A percentile compares a stretch with the other conserved stretches of the same genome.
These are phyloP conservation scores for Myrmaecium sp. DNA, from an alignment of 2,329 filamentous ascomycete species.

Conservation along the genomic window DNA sequence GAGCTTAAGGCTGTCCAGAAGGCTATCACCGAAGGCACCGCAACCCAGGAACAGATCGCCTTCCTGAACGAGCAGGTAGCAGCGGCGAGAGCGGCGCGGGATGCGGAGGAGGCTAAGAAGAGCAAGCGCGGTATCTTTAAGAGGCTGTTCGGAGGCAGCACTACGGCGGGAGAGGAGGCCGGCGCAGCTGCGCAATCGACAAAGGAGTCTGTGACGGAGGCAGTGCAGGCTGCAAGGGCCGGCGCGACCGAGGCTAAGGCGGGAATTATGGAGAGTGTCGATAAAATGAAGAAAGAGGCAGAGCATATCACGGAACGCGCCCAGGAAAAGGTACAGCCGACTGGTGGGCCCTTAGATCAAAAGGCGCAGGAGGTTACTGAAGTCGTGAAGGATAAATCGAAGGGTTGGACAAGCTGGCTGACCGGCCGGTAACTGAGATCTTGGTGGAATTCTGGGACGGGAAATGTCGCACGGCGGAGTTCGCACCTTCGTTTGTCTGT, in stretches of 20 bases:
- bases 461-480: constrained; percentile 1
- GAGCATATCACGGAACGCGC: constrained; percentile 13
- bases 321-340: constrained; percentile 17
- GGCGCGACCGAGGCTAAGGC: constrained; percentile 2
- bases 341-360: constrained; percentile 30
- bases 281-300: constrained; percentile 16
- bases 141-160: constrained; percentile 15
- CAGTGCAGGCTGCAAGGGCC: constrained; percentile 3
- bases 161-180: constrained; percentile 20
- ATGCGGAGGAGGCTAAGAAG: constrained; percentile 28
- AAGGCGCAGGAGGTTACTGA: constrained; percentile 24
- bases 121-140: constrained; percentile 19
- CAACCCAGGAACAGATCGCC: constrained; percentile 33
- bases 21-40: constrained; percentile 25
- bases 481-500: constrained; percentile 9
- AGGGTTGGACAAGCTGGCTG: constrained; percentile 30
- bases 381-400: constrained; percentile 19
- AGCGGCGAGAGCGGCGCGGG: constrained; percentile 44
- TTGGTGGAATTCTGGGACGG: constrained; percentile 1
- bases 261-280: constrained; percentile 7
- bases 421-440: constrained; percentile 22
- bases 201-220: constrained; percentile 3
- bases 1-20: constrained; percentile 27
- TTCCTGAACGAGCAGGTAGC: constrained; percentile 44
- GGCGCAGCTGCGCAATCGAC: constrained; percentile 12